A percentile compares a stretch with the other conserved stretches of the same genome.
These are phyloP conservation scores for Ailanthus altissimus DNA, from an alignment of 345 rosid genomes.

Conservation along the genomic window DNA sequence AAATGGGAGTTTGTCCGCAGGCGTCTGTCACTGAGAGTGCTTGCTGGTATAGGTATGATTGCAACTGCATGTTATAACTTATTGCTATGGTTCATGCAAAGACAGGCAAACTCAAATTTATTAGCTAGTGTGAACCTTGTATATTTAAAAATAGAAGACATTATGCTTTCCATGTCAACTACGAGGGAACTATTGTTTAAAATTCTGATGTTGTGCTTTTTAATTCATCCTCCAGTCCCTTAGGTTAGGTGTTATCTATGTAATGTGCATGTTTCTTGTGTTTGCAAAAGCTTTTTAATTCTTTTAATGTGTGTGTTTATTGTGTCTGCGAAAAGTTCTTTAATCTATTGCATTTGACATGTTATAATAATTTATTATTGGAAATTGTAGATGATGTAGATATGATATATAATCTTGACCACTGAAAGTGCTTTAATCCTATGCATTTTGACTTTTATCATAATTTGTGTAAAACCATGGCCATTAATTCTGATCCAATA, in stretches of 20 bases:
- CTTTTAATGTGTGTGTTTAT: background rate
- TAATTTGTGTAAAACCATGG: background rate
- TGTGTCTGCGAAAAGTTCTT: background rate
- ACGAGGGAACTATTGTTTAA: too few relatives aligned
- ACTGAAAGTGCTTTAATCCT: background rate
- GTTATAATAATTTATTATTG: background rate
- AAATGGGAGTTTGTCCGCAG: conserved; percentile 75
- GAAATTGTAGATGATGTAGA: conserved; percentile 10
- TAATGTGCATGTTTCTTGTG: too few relatives aligned
- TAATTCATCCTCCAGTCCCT: background rate
- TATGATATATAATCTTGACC: background rate
- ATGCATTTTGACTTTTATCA: background rate
- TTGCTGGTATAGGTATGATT: conserved; percentile 64
- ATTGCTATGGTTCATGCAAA: background rate
- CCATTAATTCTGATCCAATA: too few relatives aligned
- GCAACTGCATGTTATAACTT: conserved; percentile 21
- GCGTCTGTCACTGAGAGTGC: conserved; percentile 52
- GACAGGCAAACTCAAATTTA: background rate
- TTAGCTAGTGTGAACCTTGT: background rate
- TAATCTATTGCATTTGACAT: background rate
- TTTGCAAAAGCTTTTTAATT: too few relatives aligned
- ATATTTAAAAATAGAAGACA: background rate
- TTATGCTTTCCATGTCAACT: background rate
- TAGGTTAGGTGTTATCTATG: background rate
- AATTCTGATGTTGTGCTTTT: background rate